phyloP scores from a whole-genome alignment of 2,329 filamentous ascomycete genomes.

The Xylogone sp. region DNA sequence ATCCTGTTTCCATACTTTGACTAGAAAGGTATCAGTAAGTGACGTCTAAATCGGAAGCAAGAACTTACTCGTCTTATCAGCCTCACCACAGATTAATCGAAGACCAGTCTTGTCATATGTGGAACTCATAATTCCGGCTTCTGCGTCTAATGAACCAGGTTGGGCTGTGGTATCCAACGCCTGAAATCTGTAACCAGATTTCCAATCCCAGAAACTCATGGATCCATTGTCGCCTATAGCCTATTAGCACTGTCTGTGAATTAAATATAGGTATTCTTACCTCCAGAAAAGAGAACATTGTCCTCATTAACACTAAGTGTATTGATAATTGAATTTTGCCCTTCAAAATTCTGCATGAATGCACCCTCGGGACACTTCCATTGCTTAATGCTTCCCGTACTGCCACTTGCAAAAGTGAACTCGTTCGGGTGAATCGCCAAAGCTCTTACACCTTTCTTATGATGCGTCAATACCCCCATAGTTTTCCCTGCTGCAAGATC shows the following conservation, averaged over 20 bases:
- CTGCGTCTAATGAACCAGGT: constrained; percentile 88
- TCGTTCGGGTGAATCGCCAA: constrained; percentile 84
- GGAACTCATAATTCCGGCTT: constrained; percentile 90
- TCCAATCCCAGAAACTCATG: constrained; percentile 99
- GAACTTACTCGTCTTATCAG: constrained; percentile 81
- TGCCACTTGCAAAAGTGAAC: constrained; percentile 93
- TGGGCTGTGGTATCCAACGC: constrained; percentile 87
- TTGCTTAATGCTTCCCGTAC: constrained; percentile 93
- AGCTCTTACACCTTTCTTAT: constrained; percentile 93
- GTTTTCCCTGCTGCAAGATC: constrained; percentile 94
- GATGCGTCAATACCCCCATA: constrained; percentile 93
- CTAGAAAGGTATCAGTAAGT: constrained; percentile 33
- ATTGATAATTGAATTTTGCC: constrained; percentile 96
- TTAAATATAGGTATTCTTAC: constrained; percentile 17
- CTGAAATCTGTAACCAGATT: constrained; percentile 90
- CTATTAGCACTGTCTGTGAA: neutral
- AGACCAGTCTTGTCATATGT: constrained; percentile 88
- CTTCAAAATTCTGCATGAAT: constrained; percentile 99
- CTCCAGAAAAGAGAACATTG: constrained; percentile 91
- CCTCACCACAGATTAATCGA: constrained; percentile 88
- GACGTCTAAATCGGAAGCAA: neutral
- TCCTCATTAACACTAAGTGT: constrained; percentile 90
- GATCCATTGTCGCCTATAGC: constrained; percentile 75
- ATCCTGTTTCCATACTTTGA: constrained; percentile 97
- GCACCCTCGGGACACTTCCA: constrained; percentile 98